Percentiles rank a stretch among this genome's conserved stretches.
Conservation (phyloP, 306 rosid species). For the Quercus dentata region DNA sequence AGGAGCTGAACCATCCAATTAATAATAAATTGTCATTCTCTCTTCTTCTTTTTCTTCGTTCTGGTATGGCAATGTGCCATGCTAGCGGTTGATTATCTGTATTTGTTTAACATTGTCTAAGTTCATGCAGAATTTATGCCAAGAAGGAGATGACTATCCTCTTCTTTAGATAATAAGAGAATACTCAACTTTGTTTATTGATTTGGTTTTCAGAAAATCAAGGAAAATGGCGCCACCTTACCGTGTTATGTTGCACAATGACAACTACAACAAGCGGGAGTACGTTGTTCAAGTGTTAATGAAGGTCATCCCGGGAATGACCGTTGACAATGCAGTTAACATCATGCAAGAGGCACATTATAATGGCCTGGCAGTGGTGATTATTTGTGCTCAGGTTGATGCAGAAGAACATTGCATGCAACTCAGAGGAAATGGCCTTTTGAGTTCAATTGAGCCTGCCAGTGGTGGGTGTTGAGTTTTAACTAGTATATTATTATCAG, state of each 20-base stretch:
- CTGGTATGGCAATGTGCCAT: background rate
- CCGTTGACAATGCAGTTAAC: conserved; percentile 81
- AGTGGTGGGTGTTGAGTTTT: conserved; percentile 58
- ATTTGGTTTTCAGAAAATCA: conserved; percentile 51
- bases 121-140: background rate
- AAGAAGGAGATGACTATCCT: background rate
- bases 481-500: background rate
- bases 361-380: conserved; percentile 82
- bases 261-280: conserved; percentile 81
- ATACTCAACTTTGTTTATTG: conserved; percentile 4
- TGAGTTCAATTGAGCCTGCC: conserved; percentile 86
- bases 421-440: conserved; percentile 88
- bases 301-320: conserved; percentile 97
- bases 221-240: conserved; percentile 78
- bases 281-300: conserved; percentile 91
- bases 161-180: background rate
- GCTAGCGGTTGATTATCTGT: background rate
- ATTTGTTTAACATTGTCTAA: background rate
- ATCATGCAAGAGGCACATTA: conserved; percentile 93
- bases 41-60: background rate
- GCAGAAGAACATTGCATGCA: conserved; percentile 98
- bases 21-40: background rate
- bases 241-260: conserved; percentile 82
- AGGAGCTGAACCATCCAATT: background rate
- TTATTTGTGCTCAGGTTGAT: conserved; percentile 78